Percentiles rank a stretch among this genome's conserved stretches.
Evolutionary conservation across 495 filamentous ascomycete species (phyloP).

Genomic region (Penicillium turbatum): DNA sequence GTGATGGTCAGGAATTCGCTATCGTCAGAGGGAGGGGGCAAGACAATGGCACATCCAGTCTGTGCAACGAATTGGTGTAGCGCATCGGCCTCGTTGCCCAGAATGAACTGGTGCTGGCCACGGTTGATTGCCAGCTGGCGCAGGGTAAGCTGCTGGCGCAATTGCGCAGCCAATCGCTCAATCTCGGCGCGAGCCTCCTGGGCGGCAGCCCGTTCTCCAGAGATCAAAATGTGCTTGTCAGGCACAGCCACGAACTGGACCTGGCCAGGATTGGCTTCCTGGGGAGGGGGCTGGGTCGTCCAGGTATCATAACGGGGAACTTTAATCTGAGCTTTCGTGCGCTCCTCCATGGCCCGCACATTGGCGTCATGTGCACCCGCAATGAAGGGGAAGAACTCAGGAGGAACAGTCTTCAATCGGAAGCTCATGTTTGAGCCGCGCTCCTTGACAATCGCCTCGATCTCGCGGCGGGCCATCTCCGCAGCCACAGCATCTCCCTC

Average conservation of each 20-base stretch:
- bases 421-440: slow-evolving; percentile 74
- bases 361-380: slow-evolving; percentile 70
- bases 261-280: slow-evolving; percentile 57
- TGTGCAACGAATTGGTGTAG: slow-evolving; percentile 81
- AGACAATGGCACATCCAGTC: slow-evolving; percentile 82
- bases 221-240: slow-evolving; percentile 71
- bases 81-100: slow-evolving; percentile 71
- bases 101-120: slow-evolving; percentile 84
- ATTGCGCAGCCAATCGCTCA: slow-evolving; percentile 66
- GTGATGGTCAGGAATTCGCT: slow-evolving; percentile 77
- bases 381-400: slow-evolving; percentile 95
- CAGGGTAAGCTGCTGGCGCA: slow-evolving; percentile 64
- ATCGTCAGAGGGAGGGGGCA: slow-evolving; percentile 68
- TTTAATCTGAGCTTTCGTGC: slow-evolving; percentile 66
- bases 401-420: slow-evolving; percentile 72
- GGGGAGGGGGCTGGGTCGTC: slow-evolving; percentile 64
- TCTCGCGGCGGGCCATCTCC: slow-evolving; percentile 72
- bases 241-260: slow-evolving; percentile 63
- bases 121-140: slow-evolving; percentile 71
- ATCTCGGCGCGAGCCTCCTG: slow-evolving; percentile 74
- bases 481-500: slow-evolving; percentile 87
- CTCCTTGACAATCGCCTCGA: slow-evolving; percentile 80
- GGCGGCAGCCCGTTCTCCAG: slow-evolving; percentile 80
- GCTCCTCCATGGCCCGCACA: slow-evolving; percentile 64
- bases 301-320: slow-evolving; percentile 77